phyloP scores from a whole-genome alignment of 495 filamentous ascomycete genomes.

The Neurospora sp. region DNA sequence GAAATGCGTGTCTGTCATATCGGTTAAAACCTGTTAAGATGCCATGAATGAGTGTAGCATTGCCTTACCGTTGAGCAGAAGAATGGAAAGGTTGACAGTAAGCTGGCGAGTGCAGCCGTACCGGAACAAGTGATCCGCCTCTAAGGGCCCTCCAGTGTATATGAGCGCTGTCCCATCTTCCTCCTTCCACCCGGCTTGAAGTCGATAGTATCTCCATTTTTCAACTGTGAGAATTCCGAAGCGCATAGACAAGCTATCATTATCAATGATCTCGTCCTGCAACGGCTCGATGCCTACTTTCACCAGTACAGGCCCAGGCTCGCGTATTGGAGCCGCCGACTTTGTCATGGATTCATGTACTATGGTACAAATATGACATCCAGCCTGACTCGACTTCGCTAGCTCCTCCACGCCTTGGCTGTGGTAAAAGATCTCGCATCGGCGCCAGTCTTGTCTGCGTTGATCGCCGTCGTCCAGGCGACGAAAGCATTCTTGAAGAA shows the following conservation, averaged over 20 bases:
- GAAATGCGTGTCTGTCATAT: background rate
- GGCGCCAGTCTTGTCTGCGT: background rate
- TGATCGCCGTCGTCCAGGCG: background rate
- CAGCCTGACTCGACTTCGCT: background rate
- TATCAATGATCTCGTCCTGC: background rate
- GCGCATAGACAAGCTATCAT: background rate
- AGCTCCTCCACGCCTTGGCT: background rate
- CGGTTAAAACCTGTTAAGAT: background rate
- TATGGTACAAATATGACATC: background rate
- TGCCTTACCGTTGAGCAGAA: background rate
- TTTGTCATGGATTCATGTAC: background rate
- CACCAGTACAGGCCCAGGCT: background rate
- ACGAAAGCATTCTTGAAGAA: background rate
- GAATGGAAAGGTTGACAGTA: background rate
- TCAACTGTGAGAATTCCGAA: background rate
- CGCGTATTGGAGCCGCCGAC: background rate
- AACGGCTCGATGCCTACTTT: background rate
- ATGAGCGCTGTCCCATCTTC: background rate
- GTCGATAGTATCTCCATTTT: background rate
- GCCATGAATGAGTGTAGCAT: background rate
- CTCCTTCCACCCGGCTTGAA: background rate
- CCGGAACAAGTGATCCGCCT: background rate
- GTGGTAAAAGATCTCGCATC: background rate
- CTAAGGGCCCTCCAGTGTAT: background rate
- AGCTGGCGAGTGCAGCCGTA: background rate